phyloP scores from a whole-genome alignment of 768 basidiomycete genomes.

The Leccinum truebloodii region DNA sequence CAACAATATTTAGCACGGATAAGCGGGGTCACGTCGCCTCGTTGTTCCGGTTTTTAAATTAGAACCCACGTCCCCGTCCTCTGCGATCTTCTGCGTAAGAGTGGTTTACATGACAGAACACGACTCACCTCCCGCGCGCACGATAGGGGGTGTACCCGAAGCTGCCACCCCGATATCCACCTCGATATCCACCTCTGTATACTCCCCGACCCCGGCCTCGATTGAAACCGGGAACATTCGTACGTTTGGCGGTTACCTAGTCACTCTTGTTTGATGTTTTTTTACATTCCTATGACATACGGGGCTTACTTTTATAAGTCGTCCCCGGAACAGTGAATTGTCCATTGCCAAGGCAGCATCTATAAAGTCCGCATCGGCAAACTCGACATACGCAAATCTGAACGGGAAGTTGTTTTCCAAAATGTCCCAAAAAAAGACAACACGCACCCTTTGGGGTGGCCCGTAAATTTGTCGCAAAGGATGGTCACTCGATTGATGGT shows the following conservation, averaged over 20 bases:
- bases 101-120: slow-evolving; percentile 9
- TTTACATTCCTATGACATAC: neutral
- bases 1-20: slow-evolving; percentile 5
- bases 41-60: slow-evolving; percentile 26
- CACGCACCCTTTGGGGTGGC: slow-evolving; percentile 93
- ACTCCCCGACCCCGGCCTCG: slow-evolving; percentile 77
- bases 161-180: slow-evolving; percentile 59
- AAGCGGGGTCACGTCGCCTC: slow-evolving; percentile 19
- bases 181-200: slow-evolving; percentile 62
- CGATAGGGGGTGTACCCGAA: slow-evolving; percentile 54
- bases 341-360: slow-evolving; percentile 91
- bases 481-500: slow-evolving; percentile 99
- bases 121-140: slow-evolving; percentile 71
- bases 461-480: slow-evolving; percentile 99
- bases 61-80: slow-evolving; percentile 74
- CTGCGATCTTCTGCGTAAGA: slow-evolving; percentile 35
- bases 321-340: slow-evolving; percentile 92
- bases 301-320: slow-evolving; percentile 79
- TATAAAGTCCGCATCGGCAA: slow-evolving; percentile 89
- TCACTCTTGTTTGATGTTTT: slow-evolving; percentile 2
- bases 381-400: slow-evolving; percentile 98
- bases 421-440: slow-evolving; percentile 11
- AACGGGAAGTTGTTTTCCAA: slow-evolving; percentile 12
- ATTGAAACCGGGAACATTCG: slow-evolving; percentile 92
- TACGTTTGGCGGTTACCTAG: slow-evolving; percentile 93